These are phyloP conservation scores for Paraphoma sp. DNA, from an alignment of 2,329 filamentous ascomycete genomes.

Conservation along the genomic window DNA sequence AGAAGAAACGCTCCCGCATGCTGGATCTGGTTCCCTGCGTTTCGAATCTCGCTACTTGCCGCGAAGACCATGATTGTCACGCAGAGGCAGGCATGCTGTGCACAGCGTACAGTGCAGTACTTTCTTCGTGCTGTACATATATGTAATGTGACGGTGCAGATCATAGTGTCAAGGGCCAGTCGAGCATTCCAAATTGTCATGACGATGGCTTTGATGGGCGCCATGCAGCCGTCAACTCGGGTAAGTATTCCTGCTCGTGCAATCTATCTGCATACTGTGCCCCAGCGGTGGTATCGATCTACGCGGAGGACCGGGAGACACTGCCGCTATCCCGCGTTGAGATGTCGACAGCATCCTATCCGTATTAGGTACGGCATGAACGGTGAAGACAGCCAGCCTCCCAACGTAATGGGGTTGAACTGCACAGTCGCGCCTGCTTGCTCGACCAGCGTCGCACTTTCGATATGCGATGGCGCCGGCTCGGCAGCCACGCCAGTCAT, in stretches of 20 bases:
- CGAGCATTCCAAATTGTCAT: constrained; percentile 18
- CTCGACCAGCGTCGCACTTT: constrained; percentile 7
- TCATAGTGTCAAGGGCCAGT: constrained; percentile 8
- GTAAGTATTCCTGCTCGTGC: constrained; percentile 26
- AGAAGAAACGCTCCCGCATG: constrained; percentile 34
- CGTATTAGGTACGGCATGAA: constrained; percentile 5
- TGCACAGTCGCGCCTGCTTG: neutral
- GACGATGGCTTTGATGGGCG: constrained; percentile 9
- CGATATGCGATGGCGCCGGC: constrained; percentile 6
- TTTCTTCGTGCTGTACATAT: neutral
- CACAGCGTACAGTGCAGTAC: neutral
- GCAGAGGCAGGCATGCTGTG: neutral
- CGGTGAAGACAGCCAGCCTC: constrained; percentile 1
- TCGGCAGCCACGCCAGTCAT: constrained; percentile 8
- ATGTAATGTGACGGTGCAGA: constrained; percentile 6
- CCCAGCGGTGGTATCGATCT: constrained; percentile 25
- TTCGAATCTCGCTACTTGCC: constrained; percentile 28
- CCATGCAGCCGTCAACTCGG: constrained; percentile 13
- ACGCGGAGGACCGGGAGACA: constrained; percentile 31
- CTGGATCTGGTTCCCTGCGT: constrained; percentile 23
- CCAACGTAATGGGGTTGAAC: neutral
- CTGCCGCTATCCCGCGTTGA: constrained; percentile 41
- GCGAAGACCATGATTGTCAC: constrained; percentile 17
- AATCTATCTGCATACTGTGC: constrained; percentile 27
- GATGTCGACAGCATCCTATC: constrained; percentile 17